Conservation (phyloP, 2,329 filamentous ascomycete genomes). For the Diplodia corticola region DNA sequence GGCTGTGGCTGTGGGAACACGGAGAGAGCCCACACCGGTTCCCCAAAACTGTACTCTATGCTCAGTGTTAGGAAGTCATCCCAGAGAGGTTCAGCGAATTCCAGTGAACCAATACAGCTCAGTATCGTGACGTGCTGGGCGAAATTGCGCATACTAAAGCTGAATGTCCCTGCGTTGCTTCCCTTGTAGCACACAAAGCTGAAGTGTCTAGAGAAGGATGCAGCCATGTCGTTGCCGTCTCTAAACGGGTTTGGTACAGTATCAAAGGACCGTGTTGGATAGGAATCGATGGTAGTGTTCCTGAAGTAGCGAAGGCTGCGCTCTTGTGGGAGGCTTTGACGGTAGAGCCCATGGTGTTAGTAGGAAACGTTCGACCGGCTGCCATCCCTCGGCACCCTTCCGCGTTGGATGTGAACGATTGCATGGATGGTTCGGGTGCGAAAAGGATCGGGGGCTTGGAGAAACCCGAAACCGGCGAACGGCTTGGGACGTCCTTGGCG, state of each 20-base stretch:
- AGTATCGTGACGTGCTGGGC: no score
- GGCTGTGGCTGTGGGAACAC: no score
- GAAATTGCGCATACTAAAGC: neutral
- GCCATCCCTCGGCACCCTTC: neutral
- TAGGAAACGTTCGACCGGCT: neutral
- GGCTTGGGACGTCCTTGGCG: neutral
- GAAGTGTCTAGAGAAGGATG: neutral
- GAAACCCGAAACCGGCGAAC: neutral
- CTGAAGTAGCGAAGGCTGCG: neutral
- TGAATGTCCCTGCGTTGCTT: neutral
- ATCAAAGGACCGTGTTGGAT: neutral
- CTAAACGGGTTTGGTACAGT: no score
- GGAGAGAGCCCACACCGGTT: no score
- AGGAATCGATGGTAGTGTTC: neutral
- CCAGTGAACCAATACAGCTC: no score
- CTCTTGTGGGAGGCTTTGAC: neutral
- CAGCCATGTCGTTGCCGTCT: neutral
- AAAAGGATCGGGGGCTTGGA: neutral
- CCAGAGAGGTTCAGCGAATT: no score
- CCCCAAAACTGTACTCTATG: no score
- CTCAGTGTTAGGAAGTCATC: no score
- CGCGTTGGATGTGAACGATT: neutral
- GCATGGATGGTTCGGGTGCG: neutral
- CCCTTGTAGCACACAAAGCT: neutral
- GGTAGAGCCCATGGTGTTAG: neutral